Base-by-base conservation (phyloP, 1,284 basidiomycete genomes). In the Apiotrichum siamense region DNA sequence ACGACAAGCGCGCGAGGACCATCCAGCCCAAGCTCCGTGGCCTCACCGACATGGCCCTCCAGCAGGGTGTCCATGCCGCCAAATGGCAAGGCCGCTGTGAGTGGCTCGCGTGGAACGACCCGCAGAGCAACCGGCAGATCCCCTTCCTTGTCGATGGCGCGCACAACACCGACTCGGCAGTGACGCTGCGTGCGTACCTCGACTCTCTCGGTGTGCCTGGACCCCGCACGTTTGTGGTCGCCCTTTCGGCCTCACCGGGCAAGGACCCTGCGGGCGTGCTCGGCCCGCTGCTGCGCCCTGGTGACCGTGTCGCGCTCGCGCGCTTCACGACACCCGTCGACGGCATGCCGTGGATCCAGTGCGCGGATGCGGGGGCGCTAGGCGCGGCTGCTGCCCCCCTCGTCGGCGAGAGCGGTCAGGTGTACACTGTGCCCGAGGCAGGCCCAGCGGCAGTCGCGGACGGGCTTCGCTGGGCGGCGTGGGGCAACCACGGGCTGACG, bases 271-370 rank as follows among this genome's bases (percentile, higher is more conserved):
- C 74, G 2, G 78, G 85, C 52, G 88, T 86, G 0, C 76, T 91
- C n/a, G 67, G 73, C 3, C 83, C 84, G 0, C 76, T 91, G 13
- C 68, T 88, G 23, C 40, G 65, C 72, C 40, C 47, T 3, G 64
- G 65, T 2, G 69, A 78, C 54, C 57, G 66, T 21, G 78, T 87
- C 21, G 83, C 83, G 2, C 69, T 81, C 3, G 67, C 88, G 25
- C 70, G 73, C 15, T 78, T 79, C 37, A 85, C 87, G 58, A 81
- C 84, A 1, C 81, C 83, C 0, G 86, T 88, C 0, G 85, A 83
- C 13, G 86, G 84, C 5, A 96, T 97, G 92, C 88, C 91, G 0
- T 97, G 92, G 92, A 83, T 96, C 26, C 78, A 76, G 36, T 75
- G 82, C 4, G 83, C 84, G 0, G 67, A 80, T 3, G 77, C 80